These are phyloP conservation scores for Endoconidiophora polonica DNA, from an alignment of 2,329 filamentous ascomycete species.

Conservation along the genomic window DNA sequence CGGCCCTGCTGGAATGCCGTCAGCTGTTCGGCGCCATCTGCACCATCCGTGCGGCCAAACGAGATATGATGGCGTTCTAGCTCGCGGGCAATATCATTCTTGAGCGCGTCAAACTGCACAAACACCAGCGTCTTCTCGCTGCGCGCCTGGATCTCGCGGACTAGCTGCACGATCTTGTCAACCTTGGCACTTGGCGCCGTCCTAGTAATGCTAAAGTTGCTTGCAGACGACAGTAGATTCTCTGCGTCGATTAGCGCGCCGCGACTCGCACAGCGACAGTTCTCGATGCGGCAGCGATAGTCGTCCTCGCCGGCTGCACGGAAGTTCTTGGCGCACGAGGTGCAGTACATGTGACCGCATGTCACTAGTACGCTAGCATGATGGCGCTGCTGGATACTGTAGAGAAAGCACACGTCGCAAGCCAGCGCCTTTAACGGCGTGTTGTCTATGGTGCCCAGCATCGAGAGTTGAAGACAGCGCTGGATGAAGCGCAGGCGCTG, in stretches of 20 bases:
- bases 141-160: conserved; percentile 1
- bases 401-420: conserved; percentile 8
- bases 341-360: conserved; percentile 18
- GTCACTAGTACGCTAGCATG: conserved; percentile 15
- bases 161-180: conserved; percentile 15
- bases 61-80: not conserved
- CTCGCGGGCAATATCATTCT: conserved; percentile 13
- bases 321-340: conserved; percentile 11
- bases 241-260: conserved; percentile 6
- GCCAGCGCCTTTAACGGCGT: not conserved
- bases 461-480: not conserved
- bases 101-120: conserved; percentile 20
- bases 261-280: conserved; percentile 6
- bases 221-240: conserved; percentile 5
- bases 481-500: conserved; percentile 7
- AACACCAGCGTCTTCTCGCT: conserved; percentile 22
- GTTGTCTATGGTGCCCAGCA: not conserved
- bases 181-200: conserved; percentile 14
- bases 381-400: not conserved
- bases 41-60: conserved; percentile 6
- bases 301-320: not conserved
- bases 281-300: conserved; percentile 12
- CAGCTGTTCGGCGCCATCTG: not conserved
- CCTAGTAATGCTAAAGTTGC: not conserved
- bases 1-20: conserved; percentile 9